Conservation (phyloP, 306 rosid genomes). For the Prunus mongolica region DNA sequence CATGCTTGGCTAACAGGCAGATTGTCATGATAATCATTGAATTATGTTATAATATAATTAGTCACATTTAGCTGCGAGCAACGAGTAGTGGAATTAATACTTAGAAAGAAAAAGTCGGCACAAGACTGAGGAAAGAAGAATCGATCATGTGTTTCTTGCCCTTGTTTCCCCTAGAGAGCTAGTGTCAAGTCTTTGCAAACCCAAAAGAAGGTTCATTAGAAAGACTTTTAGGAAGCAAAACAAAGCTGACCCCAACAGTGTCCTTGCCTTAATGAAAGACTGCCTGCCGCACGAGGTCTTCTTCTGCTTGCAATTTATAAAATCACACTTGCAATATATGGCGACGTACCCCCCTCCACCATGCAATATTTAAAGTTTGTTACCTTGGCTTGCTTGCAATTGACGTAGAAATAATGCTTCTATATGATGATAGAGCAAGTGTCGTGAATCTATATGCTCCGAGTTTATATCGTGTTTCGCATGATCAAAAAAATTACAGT, state of each 20-base stretch:
- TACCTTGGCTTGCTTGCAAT: neutral
- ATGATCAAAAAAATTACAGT: no score
- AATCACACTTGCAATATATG: neutral
- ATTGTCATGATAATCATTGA: neutral
- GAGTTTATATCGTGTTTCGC: no score
- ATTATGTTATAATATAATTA: neutral
- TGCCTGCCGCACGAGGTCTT: neutral
- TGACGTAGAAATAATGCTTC: no score
- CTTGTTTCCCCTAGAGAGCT: neutral
- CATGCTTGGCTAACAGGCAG: neutral
- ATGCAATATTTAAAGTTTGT: neutral
- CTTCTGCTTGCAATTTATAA: neutral
- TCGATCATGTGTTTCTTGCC: slow-evolving; percentile 7
- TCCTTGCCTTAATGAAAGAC: neutral
- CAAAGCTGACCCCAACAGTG: neutral
- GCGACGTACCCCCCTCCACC: neutral
- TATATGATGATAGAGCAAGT: no score
- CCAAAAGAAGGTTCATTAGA: neutral
- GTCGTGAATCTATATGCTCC: no score
- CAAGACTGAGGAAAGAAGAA: neutral
- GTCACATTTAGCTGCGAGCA: slow-evolving; percentile 2
- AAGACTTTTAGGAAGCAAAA: neutral
- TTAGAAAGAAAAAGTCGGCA: neutral
- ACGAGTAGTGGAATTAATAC: neutral
- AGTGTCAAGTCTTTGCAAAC: neutral